Evolutionary conservation across 2,329 filamentous ascomycete genomes (phyloP), one percentile per base, ranked within the genome.

Genomic region (Diplodia seriata): DNA sequence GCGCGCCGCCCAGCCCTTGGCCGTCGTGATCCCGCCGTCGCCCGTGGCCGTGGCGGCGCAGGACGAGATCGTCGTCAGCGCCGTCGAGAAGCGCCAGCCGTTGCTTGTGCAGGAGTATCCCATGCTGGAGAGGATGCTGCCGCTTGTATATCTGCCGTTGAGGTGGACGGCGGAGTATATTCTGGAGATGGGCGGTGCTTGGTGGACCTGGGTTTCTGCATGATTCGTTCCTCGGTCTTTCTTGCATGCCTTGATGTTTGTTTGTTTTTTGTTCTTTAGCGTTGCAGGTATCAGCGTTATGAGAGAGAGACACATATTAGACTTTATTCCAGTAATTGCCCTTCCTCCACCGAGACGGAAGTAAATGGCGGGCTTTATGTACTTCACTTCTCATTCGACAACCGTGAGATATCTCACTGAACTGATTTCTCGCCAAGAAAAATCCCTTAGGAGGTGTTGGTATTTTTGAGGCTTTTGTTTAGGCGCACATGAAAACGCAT

Each of bases 1-100:
- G 43, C 43, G 7, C 40, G 18, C 15, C 18, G 70, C 71, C 26
- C 40, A n/a, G 70, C 71, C 40, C 1, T 20, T 33, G 43, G 31
- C 26, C 15, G n/a, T 62, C 14, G 26, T 50, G 26, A 50, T 62
- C 7, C 57, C 57, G 20, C 57, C 50, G 18, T 9, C 29, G 4
- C 43, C 57, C 12, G 29, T 20, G 3, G n/a, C 43, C 3, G 11
- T 20, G 18, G 43, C 43, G 1, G 23, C 57, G 0, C 40, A 33
- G 40, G 57, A 50, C 1, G 57, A 62, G 14, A 8, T 62, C 11
- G 12, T 33, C 23, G 15, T 62, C 57, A 49, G 57, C 38, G 57
- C 38, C 1, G 18, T 49, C 43, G 40, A 62, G 57, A 62, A 62
- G 57, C 40, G 23, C 18, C 57, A 62, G 57, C 40, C 18, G 12